Percentiles rank a stretch among this genome's conserved stretches.
These are phyloP conservation scores for Inonotus hispidus DNA, from an alignment of 1,284 basidiomycete genomes.

Conservation along the genomic window DNA sequence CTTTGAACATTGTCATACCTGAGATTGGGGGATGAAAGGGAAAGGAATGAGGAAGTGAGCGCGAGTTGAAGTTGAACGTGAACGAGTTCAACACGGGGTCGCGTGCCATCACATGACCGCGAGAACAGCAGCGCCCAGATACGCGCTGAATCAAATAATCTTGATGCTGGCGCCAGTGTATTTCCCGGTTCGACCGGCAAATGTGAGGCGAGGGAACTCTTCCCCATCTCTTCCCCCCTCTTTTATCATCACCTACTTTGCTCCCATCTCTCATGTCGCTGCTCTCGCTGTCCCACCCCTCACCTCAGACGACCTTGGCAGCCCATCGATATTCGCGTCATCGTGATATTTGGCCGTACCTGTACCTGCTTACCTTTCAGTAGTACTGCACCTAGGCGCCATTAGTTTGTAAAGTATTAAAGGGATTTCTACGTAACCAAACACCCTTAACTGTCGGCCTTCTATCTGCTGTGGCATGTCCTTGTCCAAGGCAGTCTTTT, in stretches of 20 bases:
- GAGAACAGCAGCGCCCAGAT: not conserved
- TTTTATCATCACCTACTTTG: not conserved
- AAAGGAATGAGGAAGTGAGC: not conserved
- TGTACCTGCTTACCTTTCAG: not conserved
- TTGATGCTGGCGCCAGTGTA: not conserved
- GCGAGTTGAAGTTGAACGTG: not conserved
- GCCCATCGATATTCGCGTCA: not conserved
- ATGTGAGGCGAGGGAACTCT: not conserved
- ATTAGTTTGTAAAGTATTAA: too few species aligned
- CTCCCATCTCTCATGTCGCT: not conserved
- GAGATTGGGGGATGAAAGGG: not conserved
- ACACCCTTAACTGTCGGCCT: not conserved
- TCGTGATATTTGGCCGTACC: not conserved
- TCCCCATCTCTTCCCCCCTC: conserved; percentile 5
- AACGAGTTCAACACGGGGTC: not conserved
- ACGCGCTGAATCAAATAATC: not conserved
- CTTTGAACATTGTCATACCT: conserved; percentile 16
- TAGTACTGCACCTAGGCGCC: not conserved
- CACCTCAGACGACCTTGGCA: not conserved
- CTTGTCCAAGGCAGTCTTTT: too few species aligned
- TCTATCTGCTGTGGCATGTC: too few species aligned
- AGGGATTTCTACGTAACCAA: too few species aligned
- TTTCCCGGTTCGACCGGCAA: conserved; percentile 6
- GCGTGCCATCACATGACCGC: conserved; percentile 1
- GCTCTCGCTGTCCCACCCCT: not conserved